Percentiles rank a stretch among this genome's conserved stretches.
phyloP scores from a whole-genome alignment of 805 yeast genomes.

The Saturnispora bothae region DNA sequence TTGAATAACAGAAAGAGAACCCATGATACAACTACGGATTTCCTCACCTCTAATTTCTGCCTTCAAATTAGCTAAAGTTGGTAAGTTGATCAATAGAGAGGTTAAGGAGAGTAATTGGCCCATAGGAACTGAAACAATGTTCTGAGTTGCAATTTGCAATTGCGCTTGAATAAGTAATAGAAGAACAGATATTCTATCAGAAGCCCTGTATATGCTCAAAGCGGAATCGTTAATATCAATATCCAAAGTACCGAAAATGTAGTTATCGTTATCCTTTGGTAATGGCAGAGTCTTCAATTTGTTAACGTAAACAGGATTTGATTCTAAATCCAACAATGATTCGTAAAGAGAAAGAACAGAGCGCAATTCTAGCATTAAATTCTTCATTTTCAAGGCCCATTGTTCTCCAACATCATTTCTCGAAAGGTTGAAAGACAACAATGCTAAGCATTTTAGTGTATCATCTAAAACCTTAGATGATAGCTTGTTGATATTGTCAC shows the following conservation, averaged over 20 bases:
- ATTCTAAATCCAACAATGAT: conserved; percentile 45
- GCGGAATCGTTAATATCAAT: conserved; percentile 50
- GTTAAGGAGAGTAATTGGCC: conserved; percentile 45
- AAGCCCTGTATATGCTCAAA: conserved; percentile 38
- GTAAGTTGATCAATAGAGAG: conserved; percentile 43
- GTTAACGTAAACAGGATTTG: conserved; percentile 39
- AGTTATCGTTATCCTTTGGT: conserved; percentile 9
- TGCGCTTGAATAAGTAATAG: conserved; percentile 36
- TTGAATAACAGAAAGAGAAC: conserved; percentile 37
- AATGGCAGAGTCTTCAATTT: conserved; percentile 34
- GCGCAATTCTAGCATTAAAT: conserved; percentile 41
- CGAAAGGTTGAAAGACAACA: conserved; percentile 45
- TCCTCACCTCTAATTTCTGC: conserved; percentile 48
- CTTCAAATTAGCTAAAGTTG: conserved; percentile 34
- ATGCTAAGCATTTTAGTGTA: conserved; percentile 42
- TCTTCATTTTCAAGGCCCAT: conserved; percentile 37
- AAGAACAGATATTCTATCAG: conserved; percentile 40
- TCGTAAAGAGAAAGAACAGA: conserved; percentile 47
- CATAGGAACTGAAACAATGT: conserved; percentile 44
- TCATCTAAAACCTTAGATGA: conserved; percentile 30
- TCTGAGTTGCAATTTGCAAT: conserved; percentile 42
- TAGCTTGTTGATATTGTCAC: conserved; percentile 28
- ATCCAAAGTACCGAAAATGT: conserved; percentile 36
- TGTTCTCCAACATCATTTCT: conserved; percentile 37
- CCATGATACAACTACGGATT: conserved; percentile 33